A percentile compares a stretch with the other conserved stretches of the same genome.
phyloP scores from a whole-genome alignment of 176 grass and related monocot species.

The Ampelocalamus luodianensis region DNA sequence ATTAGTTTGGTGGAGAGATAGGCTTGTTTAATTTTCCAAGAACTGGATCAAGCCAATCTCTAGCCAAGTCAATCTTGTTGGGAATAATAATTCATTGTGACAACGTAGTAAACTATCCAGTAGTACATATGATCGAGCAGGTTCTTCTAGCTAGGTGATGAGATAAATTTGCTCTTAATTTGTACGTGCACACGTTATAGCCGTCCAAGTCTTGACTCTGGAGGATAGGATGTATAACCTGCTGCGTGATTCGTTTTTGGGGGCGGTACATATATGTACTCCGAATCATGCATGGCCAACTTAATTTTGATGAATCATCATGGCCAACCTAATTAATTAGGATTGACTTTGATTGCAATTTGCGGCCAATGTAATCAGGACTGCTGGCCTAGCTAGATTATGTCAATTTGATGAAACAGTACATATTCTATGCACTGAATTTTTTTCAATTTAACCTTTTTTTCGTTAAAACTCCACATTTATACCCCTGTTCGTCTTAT shows the following conservation, averaged over 20 bases:
- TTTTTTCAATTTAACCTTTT: too few species aligned
- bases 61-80: background rate
- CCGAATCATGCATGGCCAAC: background rate
- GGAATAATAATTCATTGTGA: background rate
- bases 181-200: background rate
- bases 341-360: background rate
- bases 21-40: background rate
- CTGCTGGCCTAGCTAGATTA: too few species aligned
- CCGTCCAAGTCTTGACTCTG: constrained; percentile 29
- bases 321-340: background rate
- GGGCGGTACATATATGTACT: too few species aligned
- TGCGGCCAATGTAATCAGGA: background rate
- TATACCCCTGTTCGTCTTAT: too few species aligned
- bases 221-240: too few species aligned
- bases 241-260: background rate
- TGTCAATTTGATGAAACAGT: too few species aligned
- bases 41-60: background rate
- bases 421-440: too few species aligned
- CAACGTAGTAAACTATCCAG: background rate
- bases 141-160: background rate
- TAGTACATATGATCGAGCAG: background rate
- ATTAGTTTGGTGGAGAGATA: background rate
- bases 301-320: background rate
- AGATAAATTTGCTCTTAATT: background rate
- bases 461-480: too few species aligned